Evolutionary conservation across 352 stramenopile species (phyloP), one percentile per base, ranked within the genome.

Genomic region (Globisporangium irregulare): DNA sequence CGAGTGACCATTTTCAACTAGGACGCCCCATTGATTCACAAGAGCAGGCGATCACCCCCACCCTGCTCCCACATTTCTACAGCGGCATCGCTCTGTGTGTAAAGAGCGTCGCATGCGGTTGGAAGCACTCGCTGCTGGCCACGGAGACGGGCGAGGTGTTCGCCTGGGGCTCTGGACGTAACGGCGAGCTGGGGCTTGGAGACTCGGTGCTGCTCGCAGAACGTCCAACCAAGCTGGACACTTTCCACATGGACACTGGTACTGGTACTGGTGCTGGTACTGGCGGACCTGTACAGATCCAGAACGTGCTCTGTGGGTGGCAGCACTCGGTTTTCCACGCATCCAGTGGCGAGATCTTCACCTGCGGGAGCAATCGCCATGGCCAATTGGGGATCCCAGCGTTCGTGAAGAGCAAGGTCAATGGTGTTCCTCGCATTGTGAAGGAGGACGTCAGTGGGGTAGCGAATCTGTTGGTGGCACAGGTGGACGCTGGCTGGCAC

Each of bases 121-220:
- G 87, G 87, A 95, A 95, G 38, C 87, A 95, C 69, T 90, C 81
- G 10, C 72, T 95, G 55, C 56, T 95, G 0, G 73, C 72, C 7
- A 82, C 83, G 15, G 65, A 61, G 53, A 70, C 79, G 38, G 81
- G 83, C 1, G 65, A 77, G 1, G 81, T 85, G 1, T 92, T 82
- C 54, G 64, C 86, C n/a, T 94, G 85, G 86, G 87, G 87, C 25
- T 79, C 62, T 60, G 87, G 87, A 15, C 84, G 86, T 9, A 82
- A 91, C 61, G 87, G 87, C 3, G 82, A 95, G 38, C 79, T 95
- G 1, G 86, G 78, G 56, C 71, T 94, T 0, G 86, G 87, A n/a
- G 55, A 51, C 25, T 38, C 61, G 0, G 56, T 59, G 18, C 58
- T 85, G 6, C 48, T 62, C 15, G 60, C 76, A 14, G 38, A 73